These are phyloP conservation scores for Grigorovia transvaalensis DNA, from an alignment of 805 yeast genomes.

Conservation along the genomic window DNA sequence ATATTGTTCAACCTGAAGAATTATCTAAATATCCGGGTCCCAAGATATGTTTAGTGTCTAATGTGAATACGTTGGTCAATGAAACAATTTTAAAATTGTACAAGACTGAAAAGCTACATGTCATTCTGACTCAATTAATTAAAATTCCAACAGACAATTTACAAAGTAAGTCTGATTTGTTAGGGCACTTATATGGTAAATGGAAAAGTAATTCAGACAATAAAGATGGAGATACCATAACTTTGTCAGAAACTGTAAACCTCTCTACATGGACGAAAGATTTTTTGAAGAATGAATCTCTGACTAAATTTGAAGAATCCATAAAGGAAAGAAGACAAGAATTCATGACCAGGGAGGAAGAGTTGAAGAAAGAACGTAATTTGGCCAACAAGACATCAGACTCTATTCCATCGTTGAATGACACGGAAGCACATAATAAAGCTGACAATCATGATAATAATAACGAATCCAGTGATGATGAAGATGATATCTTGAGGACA, in stretches of 20 bases:
- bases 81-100: conserved; percentile 47
- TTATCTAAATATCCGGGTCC: conserved; percentile 50
- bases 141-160: conserved; percentile 12
- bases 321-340: conserved; percentile 37
- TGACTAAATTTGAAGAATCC: conserved; percentile 36
- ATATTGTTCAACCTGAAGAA: conserved; percentile 48
- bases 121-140: conserved; percentile 45
- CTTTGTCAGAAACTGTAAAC: conserved; percentile 32
- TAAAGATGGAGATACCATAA: conserved; percentile 56
- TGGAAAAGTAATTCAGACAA: conserved; percentile 40
- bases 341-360: conserved; percentile 27
- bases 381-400: conserved; percentile 14
- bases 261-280: conserved; percentile 39
- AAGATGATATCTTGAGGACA: conserved; percentile 21
- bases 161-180: not conserved
- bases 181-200: conserved; percentile 19
- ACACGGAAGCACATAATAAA: not conserved
- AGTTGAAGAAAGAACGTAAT: conserved; percentile 25
- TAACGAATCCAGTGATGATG: conserved; percentile 24
- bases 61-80: conserved; percentile 51
- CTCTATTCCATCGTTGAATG: not conserved
- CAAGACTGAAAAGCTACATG: conserved; percentile 52
- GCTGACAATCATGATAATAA: conserved; percentile 1
- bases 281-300: conserved; percentile 39
- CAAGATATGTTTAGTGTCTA: conserved; percentile 69